Base-by-base conservation (phyloP, 164 flowering plant genomes). In the Berberis thunbergii region DNA sequence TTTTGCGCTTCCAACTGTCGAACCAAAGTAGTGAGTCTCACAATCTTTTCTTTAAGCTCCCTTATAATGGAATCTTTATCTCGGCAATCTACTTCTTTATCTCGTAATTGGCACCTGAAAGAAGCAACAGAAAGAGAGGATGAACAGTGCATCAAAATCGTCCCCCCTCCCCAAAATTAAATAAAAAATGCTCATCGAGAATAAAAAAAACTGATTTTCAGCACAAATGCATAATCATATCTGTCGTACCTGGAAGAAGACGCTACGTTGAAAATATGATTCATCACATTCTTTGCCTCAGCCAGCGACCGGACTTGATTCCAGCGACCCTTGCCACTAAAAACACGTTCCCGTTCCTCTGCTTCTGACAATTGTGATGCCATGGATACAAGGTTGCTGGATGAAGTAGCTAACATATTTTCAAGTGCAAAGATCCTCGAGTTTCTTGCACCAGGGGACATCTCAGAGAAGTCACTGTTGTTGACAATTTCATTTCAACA, bases 381-480 rank as follows among this genome's bases (percentile, higher is more conserved):
- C 99, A 95, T 95, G 41, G 96, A 81, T 46, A 95, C 96, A 45
- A 95, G 76, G 56, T 87, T 80, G 66, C 83, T 85, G 42, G 99
- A 91, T 52, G 99, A 79, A 56, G 97, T 82, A 9, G 90, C 74
- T 65, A 95, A 83, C 99, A 95, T 91, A 72, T 88, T 95, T 75
- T 95, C 97, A 64, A 95, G 97, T 1, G 97, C 97, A 82, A 76
- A 84, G 49, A 95, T 83, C 67, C 99, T 86, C 6, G 99, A 95
- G 64, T 83, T 95, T 80, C 97, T 84, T 38, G 99, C 99, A 70
- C 99, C 96, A 65, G 99, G 97, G 57, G 99, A 95, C 94, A 95
- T 73, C 56, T 80, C 77, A 39, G 85, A 70, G 62, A 67, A 65
- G 64, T 70, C 70, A 49, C 97, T 87, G 83, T 76, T 70, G 46